phyloP scores from a whole-genome alignment of 2,329 filamentous ascomycete species.

The Fusarium neocosmosporiellum region DNA sequence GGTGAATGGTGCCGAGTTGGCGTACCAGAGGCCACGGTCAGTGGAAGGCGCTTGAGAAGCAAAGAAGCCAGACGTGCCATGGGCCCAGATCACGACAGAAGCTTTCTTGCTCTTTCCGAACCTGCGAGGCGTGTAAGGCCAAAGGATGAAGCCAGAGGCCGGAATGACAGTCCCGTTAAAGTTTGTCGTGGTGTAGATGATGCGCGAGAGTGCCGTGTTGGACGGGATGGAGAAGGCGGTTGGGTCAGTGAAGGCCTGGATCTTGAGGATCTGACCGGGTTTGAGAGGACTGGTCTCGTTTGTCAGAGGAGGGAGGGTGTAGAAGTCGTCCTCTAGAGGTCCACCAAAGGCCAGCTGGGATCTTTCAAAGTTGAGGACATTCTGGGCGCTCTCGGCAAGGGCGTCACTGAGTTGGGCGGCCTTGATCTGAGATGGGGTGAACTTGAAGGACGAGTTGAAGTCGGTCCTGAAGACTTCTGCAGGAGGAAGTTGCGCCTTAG shows the following conservation, averaged over 20 bases:
- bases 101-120: not conserved
- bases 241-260: conserved; percentile 53
- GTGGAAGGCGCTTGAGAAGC: conserved; percentile 54
- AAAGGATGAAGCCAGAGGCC: conserved; percentile 61
- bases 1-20: conserved; percentile 52
- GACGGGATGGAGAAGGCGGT: conserved; percentile 54
- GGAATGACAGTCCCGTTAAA: conserved; percentile 58
- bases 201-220: conserved; percentile 57
- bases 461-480: not conserved
- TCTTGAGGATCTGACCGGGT: conserved; percentile 53
- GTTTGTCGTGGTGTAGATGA: conserved; percentile 60
- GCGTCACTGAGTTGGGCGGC: not conserved
- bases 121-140: conserved; percentile 51
- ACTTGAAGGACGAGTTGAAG: conserved; percentile 4
- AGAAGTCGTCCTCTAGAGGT: conserved; percentile 52
- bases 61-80: conserved; percentile 57
- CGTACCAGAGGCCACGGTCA: conserved; percentile 54
- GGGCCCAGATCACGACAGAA: conserved; percentile 54
- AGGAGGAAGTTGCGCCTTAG: not conserved
- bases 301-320: conserved; percentile 44
- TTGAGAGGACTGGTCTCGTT: conserved; percentile 16
- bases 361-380: conserved; percentile 1
- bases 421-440: not conserved
- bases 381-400: not conserved
- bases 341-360: conserved; percentile 1